Conservation (phyloP, 805 yeast genomes). For the Isabelozyma pseudorhagii region DNA sequence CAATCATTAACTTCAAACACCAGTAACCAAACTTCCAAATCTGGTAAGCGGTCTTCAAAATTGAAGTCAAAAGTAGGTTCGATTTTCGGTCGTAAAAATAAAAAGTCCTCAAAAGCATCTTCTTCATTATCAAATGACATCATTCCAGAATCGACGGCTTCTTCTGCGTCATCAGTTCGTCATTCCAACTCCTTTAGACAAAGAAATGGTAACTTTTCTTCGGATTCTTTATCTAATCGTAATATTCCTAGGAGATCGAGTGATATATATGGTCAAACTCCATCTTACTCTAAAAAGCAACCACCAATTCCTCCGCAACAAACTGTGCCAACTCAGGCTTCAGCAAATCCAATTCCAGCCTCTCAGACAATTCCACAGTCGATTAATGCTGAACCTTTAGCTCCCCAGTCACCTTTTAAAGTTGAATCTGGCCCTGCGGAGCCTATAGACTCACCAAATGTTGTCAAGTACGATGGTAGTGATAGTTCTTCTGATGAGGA, state of each 20-base stretch:
- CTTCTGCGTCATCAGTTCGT: conserved; percentile 11
- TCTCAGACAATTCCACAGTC: background rate
- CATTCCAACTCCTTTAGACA: background rate
- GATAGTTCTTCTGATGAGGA: conserved; percentile 28
- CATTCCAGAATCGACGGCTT: conserved; percentile 27
- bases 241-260: background rate
- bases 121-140: conserved; percentile 13
- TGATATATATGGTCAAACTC: background rate
- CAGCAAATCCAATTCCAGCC: background rate
- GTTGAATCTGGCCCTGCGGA: conserved; percentile 5
- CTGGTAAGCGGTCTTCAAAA: conserved; percentile 29
- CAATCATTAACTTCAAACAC: background rate
- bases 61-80: conserved; percentile 75
- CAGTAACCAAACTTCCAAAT: background rate
- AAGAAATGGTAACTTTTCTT: conserved; percentile 1
- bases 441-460: conserved; percentile 29
- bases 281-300: background rate
- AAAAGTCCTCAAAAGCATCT: conserved; percentile 16
- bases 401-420: background rate
- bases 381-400: background rate
- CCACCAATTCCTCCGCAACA: conserved; percentile 3
- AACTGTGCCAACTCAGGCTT: conserved; percentile 10
- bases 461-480: conserved; percentile 27
- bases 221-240: conserved; percentile 5
- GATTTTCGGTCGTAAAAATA: conserved; percentile 63